Percentiles rank a stretch among this genome's conserved stretches.
phyloP scores from a whole-genome alignment of 306 rosid genomes.

The Medicago truncatula region DNA sequence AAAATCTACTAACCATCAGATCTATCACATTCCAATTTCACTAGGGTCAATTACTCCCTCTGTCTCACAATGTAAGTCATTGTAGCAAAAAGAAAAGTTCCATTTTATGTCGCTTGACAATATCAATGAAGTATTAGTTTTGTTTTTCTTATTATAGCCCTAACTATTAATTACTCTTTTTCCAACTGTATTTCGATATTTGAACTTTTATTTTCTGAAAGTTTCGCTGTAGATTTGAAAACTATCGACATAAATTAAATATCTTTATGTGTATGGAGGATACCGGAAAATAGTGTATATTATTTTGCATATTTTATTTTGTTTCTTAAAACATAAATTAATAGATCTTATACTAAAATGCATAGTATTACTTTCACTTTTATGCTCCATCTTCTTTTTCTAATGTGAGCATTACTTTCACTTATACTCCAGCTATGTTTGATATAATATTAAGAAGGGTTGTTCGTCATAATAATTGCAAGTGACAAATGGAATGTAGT shows the following conservation, averaged over 20 bases:
- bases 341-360: slow-evolving; percentile 20
- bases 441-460: slow-evolving; percentile 23
- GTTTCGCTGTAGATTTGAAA: not conserved
- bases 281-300: not conserved
- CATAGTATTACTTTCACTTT: slow-evolving; percentile 18
- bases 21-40: not conserved
- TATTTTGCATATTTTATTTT: slow-evolving; percentile 6
- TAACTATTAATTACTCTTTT: too few relatives aligned
- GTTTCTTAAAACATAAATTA: not conserved
- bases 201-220: not conserved
- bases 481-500: not conserved
- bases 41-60: not conserved
- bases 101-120: too few relatives aligned
- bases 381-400: slow-evolving; percentile 22
- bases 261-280: not conserved
- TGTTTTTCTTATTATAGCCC: too few relatives aligned
- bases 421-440: slow-evolving; percentile 17
- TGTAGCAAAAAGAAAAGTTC: too few relatives aligned
- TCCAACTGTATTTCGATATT: slow-evolving; percentile 8
- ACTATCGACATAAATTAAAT: not conserved
- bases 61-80: too few relatives aligned
- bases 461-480: slow-evolving; percentile 23
- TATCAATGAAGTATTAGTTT: too few relatives aligned
- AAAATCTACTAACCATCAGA: not conserved
- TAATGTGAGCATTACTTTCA: not conserved